Evolutionary conservation across 129 eudicot genomes (phyloP).

Genomic region (Deinandra increscens): DNA sequence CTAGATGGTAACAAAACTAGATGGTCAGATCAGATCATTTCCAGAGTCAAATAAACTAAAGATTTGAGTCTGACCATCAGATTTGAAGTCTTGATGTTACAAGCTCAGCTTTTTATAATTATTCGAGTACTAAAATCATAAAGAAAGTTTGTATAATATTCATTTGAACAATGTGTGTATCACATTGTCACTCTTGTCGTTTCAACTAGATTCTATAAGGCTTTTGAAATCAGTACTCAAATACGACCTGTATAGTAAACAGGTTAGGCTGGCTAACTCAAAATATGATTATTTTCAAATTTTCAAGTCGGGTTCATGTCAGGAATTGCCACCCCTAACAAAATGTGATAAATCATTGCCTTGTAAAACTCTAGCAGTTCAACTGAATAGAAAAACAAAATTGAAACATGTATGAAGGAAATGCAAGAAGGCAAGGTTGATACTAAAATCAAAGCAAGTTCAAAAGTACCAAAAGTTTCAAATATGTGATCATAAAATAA

Average conservation of each 20-base stretch:
- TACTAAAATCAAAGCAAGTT: constrained; percentile 2
- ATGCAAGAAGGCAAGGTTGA: too few relatives aligned
- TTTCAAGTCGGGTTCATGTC: not conserved
- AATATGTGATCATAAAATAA: constrained; percentile 10
- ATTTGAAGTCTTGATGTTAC: not conserved
- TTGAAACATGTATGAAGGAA: too few relatives aligned
- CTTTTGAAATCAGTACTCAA: not conserved
- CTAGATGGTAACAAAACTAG: constrained; percentile 18
- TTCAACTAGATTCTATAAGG: not conserved
- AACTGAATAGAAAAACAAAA: too few relatives aligned
- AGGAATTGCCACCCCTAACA: not conserved
- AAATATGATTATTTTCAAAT: not conserved
- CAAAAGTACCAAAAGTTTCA: not conserved
- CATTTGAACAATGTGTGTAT: not conserved
- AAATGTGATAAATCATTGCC: not conserved
- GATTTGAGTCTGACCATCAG: not conserved
- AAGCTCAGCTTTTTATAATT: not conserved
- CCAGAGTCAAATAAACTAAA: not conserved
- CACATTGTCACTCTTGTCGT: not conserved
- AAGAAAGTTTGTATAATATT: constrained; percentile 22
- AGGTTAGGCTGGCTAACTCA: not conserved
- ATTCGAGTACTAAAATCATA: constrained; percentile 15
- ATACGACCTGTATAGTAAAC: not conserved
- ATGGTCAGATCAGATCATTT: constrained; percentile 11
- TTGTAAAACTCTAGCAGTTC: too few relatives aligned